These are phyloP conservation scores for Wickerhamomyces canadensis DNA, from an alignment of 805 yeast species.

Conservation along the genomic window DNA sequence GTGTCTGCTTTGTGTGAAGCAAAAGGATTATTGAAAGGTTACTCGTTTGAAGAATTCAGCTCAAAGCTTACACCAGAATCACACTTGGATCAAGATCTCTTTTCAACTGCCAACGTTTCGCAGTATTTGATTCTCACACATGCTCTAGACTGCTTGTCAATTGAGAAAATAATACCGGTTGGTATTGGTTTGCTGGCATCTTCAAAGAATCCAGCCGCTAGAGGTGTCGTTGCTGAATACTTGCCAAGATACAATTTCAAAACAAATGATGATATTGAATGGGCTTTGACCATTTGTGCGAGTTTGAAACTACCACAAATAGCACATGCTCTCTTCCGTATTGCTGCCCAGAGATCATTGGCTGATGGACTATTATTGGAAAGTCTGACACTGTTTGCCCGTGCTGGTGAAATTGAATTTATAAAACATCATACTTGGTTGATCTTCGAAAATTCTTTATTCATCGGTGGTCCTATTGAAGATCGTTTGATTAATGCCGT, in stretches of 20 bases:
- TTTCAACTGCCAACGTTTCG: conserved; percentile 36
- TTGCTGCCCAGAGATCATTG: conserved; percentile 23
- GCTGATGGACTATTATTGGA: conserved; percentile 37
- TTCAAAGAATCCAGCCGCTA: conserved; percentile 38
- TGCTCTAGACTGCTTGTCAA: conserved; percentile 47
- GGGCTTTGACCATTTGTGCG: conserved; percentile 72
- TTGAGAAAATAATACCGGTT: conserved; percentile 53
- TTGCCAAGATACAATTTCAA: conserved; percentile 56
- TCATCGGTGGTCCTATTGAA: conserved; percentile 47
- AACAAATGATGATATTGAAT: conserved; percentile 73
- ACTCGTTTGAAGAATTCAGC: conserved; percentile 24
- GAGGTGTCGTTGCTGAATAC: conserved; percentile 46
- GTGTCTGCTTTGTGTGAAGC: conserved; percentile 58
- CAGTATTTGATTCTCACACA: conserved; percentile 51
- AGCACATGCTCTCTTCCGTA: conserved; percentile 45
- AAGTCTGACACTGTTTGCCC: conserved; percentile 57
- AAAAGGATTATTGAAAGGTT: conserved; percentile 48
- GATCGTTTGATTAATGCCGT: conserved; percentile 51
- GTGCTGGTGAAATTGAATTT: conserved; percentile 52
- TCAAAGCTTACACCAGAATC: conserved; percentile 4
- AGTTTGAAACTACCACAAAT: conserved; percentile 55
- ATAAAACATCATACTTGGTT: conserved; percentile 50
- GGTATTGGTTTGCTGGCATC: conserved; percentile 61
- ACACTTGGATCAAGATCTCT: conserved; percentile 23
- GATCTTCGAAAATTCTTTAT: conserved; percentile 53